Percentiles rank a stretch among this genome's conserved stretches.
Conservation (phyloP, 1,139 yeast genomes). For the Yamadazyma blattariae region DNA sequence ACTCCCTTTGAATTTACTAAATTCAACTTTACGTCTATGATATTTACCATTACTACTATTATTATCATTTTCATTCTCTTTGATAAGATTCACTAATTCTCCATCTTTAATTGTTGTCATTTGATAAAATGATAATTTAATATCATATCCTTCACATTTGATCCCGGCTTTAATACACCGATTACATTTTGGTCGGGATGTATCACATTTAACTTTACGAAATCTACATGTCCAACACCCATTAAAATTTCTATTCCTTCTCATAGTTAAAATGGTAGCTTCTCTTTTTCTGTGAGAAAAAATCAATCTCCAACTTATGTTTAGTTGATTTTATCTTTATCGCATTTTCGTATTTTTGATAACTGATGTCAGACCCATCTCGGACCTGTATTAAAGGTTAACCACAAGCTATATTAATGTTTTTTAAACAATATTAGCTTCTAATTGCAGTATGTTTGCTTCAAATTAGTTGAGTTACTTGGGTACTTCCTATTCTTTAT, state of each 20-base stretch:
- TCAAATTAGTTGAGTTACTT: no score
- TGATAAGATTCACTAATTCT: slow-evolving; percentile 19
- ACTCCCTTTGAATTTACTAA: slow-evolving; percentile 30
- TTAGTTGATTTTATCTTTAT: no score
- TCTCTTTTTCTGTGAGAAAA: no score
- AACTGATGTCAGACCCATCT: no score
- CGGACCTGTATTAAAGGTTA: no score
- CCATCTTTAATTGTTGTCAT: slow-evolving; percentile 25
- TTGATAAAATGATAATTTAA: slow-evolving; percentile 41
- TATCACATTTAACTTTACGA: slow-evolving; percentile 51
- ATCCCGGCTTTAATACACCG: slow-evolving; percentile 43
- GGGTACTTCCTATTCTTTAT: no score
- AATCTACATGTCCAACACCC: slow-evolving; percentile 56
- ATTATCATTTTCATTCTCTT: slow-evolving; percentile 19
- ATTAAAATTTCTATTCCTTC: slow-evolving; percentile 34
- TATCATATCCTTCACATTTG: slow-evolving; percentile 40
- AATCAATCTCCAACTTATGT: no score
- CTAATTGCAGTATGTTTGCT: no score
- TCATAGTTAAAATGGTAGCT: slow-evolving; percentile 4
- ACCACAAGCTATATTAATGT: no score
- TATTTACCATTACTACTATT: slow-evolving; percentile 25
- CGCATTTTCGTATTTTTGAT: no score
- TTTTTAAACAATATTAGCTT: no score
- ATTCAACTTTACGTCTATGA: slow-evolving; percentile 37
- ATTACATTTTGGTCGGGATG: slow-evolving; percentile 37